These are phyloP conservation scores for Plectosphaerella sp. DNA, from an alignment of 2,329 filamentous ascomycete genomes.

Conservation along the genomic window DNA sequence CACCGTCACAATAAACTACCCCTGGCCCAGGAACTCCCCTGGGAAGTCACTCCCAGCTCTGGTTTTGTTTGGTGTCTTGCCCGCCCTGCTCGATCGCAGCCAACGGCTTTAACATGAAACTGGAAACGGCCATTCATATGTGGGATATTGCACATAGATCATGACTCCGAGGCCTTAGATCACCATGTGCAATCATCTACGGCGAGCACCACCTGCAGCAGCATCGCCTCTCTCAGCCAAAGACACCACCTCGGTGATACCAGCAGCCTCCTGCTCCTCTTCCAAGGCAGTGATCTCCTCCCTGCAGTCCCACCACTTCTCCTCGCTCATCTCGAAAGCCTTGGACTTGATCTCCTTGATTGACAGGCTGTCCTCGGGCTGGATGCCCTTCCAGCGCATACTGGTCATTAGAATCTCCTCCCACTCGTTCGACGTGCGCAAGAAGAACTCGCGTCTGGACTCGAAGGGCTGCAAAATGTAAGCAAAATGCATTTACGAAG, in stretches of 20 bases:
- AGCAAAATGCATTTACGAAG: background rate
- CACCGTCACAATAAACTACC: background rate
- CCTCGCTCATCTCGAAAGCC: constrained; percentile 87
- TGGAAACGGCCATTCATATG: background rate
- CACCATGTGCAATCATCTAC: constrained; percentile 8
- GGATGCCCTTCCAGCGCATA: constrained; percentile 62
- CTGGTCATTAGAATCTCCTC: constrained; percentile 79
- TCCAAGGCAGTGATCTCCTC: constrained; percentile 90
- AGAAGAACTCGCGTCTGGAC: constrained; percentile 85
- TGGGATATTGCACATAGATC: background rate
- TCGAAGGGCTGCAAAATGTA: constrained; percentile 70
- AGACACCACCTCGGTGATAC: constrained; percentile 91
- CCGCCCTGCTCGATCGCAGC: no score
- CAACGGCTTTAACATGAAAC: background rate
- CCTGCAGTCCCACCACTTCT: constrained; percentile 98
- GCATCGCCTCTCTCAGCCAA: constrained; percentile 68
- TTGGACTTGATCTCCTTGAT: constrained; percentile 91
- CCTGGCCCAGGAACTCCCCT: background rate
- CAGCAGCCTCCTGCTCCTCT: constrained; percentile 92
- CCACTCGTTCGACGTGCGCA: constrained; percentile 83
- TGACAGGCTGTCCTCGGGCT: constrained; percentile 58
- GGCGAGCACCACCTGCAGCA: constrained; percentile 29
- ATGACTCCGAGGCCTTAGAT: background rate
- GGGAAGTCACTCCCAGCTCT: no score
- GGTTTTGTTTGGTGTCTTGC: no score